These are phyloP conservation scores for Metarhizium brunneum DNA, from an alignment of 2,329 filamentous ascomycete genomes.

Conservation along the genomic window DNA sequence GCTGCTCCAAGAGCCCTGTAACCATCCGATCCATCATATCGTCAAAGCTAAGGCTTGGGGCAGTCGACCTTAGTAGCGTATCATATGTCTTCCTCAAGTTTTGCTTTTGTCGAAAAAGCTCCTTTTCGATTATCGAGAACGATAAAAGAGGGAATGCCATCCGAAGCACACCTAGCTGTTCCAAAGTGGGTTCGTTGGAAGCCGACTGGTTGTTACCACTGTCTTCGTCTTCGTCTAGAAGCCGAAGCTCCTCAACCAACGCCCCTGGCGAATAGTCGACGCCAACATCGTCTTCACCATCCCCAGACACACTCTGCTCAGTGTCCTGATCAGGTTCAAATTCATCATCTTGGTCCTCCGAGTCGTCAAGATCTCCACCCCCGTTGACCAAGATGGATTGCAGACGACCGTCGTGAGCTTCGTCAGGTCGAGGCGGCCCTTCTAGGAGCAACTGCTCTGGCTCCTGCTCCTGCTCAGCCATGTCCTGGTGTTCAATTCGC, in stretches of 20 bases:
- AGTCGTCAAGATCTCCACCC: background rate
- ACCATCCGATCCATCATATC: conserved; percentile 22
- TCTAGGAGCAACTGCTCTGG: conserved; percentile 23
- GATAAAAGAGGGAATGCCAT: conserved; percentile 34
- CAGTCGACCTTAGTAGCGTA: conserved; percentile 21
- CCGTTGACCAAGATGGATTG: background rate
- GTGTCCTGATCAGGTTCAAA: background rate
- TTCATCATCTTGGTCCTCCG: background rate
- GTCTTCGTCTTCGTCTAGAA: background rate
- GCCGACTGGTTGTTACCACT: background rate
- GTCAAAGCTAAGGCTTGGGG: conserved; percentile 22
- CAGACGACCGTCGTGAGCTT: conserved; percentile 18
- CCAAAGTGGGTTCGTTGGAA: conserved; percentile 14
- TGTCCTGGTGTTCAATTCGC: conserved; percentile 34
- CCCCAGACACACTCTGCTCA: background rate
- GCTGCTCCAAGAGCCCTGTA: conserved; percentile 7
- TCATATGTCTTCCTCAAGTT: conserved; percentile 29
- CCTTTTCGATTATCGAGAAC: conserved; percentile 23
- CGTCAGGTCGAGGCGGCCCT: conserved; percentile 22
- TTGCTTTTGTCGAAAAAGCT: conserved; percentile 22
- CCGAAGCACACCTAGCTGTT: conserved; percentile 26
- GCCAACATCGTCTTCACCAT: conserved; percentile 2
- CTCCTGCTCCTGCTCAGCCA: conserved; percentile 16
- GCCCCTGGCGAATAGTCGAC: conserved; percentile 3
- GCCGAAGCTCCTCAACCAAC: conserved; percentile 1